phyloP scores from a whole-genome alignment of 257 asterid genomes.

The Solanum gandarillasii region DNA sequence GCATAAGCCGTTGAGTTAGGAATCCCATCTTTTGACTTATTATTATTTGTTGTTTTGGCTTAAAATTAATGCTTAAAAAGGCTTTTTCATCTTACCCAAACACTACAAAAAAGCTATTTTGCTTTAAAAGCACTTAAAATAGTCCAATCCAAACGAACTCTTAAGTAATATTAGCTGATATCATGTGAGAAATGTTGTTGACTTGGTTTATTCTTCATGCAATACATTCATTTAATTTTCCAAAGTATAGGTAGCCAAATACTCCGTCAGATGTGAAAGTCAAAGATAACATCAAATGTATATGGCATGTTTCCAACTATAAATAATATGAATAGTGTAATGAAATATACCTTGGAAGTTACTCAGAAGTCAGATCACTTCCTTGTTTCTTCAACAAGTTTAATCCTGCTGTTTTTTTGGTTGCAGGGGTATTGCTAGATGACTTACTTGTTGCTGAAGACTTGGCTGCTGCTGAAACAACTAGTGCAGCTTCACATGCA shows the following conservation, averaged over 20 bases:
- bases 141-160: background rate
- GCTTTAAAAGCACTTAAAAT: background rate
- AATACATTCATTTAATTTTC: background rate
- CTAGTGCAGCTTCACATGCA: conserved; percentile 92
- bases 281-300: background rate
- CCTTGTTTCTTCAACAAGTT: background rate
- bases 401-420: background rate
- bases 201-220: background rate
- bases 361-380: background rate
- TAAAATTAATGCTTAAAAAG: background rate
- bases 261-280: background rate
- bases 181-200: background rate
- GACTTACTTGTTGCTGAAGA: conserved; percentile 99
- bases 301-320: background rate
- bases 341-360: background rate
- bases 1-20: background rate
- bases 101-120: background rate
- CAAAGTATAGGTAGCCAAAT: background rate
- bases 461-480: conserved; percentile 95
- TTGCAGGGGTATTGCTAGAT: conserved; percentile 78
- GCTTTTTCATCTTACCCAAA: background rate
- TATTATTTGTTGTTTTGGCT: background rate
- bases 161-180: background rate
- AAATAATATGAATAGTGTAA: background rate
- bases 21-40: background rate